Base-by-base conservation (phyloP, 2,329 filamentous ascomycete genomes). In the Pseudonectria foliicola region DNA sequence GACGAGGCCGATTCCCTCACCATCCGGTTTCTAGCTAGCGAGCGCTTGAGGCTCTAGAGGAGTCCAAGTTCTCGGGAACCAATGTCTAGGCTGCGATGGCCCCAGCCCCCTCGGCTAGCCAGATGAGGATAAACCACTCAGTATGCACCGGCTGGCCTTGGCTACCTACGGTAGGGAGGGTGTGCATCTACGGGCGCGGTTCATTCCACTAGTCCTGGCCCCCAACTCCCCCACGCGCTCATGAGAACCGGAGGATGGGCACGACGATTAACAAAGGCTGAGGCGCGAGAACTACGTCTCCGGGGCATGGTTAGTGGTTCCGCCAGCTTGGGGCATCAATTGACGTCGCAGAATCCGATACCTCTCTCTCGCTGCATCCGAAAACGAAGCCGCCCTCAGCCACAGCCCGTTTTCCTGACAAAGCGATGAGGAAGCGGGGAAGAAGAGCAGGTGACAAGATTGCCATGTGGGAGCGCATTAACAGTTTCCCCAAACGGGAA, bases 61-160 rank as follows among this genome's bases (percentile, higher is more conserved):
- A 39, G 45, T 42, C 35, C 42, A 49, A 24, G 33, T 37, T 28
- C 35, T 34, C 39, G 42, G 40, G 41, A 50, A 49, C 37, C 33
- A 38, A 25, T 29, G 34, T 26, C 29, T 37, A 38, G 39, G 34
- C 25, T 31, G 35, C 29, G 39, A 27, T 37, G 48, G 38, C 38
- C 38, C 40, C 46, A 43, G 39, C 27, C 31, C 41, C 34, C 37
- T 44, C 42, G 36, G 27, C 45, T 52, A 52, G 41, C 48, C 39
- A 7, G 7, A 44, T 44, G 30, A 29, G 35, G 46, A 37, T 40
- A 44, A 48, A 29, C 33, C 31, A 25, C 33, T 24, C 27, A 30
- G 25, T 29, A 26, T 31, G 33, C 39, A 35, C 39, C 32, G 43
- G 18, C 18, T 8, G 8, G 18, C 18, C 18, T 21, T 21, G 5